A percentile compares a stretch with the other conserved stretches of the same genome.
These are phyloP conservation scores for Coccomyxa subellipsoidea DNA, from an alignment of 163 green algal species.

Conservation along the genomic window DNA sequence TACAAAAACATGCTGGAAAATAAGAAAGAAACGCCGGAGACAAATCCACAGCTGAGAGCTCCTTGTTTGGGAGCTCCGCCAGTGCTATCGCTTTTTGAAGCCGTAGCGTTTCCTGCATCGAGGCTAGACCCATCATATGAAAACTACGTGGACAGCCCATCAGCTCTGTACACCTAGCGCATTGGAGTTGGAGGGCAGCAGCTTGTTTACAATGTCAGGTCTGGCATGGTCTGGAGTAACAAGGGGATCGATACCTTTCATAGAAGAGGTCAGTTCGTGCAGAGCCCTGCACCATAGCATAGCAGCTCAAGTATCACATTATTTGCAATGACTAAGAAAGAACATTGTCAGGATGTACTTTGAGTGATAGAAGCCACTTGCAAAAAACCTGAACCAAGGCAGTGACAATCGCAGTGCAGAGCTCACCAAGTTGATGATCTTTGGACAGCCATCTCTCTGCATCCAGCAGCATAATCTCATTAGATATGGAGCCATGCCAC, in stretches of 20 bases:
- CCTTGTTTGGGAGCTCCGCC: not conserved
- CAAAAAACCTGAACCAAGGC: not conserved
- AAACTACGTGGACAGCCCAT: no score
- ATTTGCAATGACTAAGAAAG: not conserved
- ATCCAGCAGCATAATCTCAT: not conserved
- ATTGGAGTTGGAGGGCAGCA: no score
- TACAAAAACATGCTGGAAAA: no score
- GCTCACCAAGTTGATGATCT: conserved; percentile 98
- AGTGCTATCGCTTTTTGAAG: conserved; percentile 59
- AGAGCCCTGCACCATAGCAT: no score
- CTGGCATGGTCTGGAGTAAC: no score
- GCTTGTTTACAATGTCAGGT: no score
- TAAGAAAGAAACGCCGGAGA: not conserved
- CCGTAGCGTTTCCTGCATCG: conserved; percentile 17
- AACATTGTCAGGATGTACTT: no score
- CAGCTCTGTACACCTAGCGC: no score
- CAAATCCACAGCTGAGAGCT: not conserved
- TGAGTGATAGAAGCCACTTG: no score
- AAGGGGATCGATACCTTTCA: conserved; percentile 76
- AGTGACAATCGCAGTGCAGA: conserved; percentile 26
- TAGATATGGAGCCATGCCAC: not conserved
- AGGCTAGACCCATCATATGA: not conserved
- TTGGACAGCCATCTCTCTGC: conserved; percentile 91
- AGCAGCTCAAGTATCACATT: not conserved
- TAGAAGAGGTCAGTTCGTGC: conserved; percentile 86